These are phyloP conservation scores for Talaromyces sp. DNA, from an alignment of 2,329 filamentous ascomycete genomes.

Conservation along the genomic window DNA sequence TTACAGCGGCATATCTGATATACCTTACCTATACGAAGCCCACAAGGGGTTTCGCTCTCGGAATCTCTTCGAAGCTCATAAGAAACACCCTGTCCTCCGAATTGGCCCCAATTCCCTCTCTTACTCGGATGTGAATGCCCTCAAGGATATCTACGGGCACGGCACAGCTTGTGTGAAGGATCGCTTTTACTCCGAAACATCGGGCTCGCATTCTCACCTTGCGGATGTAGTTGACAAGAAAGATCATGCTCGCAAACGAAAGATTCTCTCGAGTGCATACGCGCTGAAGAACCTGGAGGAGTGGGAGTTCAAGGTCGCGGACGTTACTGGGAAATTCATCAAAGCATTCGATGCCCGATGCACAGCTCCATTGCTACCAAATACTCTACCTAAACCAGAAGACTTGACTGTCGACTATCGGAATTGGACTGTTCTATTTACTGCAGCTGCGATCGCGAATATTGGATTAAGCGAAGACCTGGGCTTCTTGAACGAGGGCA, in stretches of 20 bases:
- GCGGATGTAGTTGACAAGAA: constrained; percentile 44
- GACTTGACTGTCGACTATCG: constrained; percentile 40
- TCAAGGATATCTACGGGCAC: constrained; percentile 45
- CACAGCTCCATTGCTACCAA: constrained; percentile 20
- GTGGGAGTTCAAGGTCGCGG: constrained; percentile 47
- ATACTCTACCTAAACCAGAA: constrained; percentile 8
- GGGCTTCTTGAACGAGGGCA: constrained; percentile 40
- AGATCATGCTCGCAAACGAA: constrained; percentile 44
- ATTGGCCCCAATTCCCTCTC: constrained; percentile 23
- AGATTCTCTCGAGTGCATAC: constrained; percentile 42
- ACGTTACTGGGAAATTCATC: constrained; percentile 37
- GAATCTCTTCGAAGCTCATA: constrained; percentile 23
- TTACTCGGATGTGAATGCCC: constrained; percentile 15
- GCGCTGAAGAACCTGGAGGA: constrained; percentile 44
- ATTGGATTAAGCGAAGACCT: constrained; percentile 43
- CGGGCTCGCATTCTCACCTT: constrained; percentile 38
- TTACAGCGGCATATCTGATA: constrained; percentile 15
- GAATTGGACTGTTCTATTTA: constrained; percentile 42
- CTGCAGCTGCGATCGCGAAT: constrained; percentile 43
- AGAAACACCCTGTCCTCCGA: constrained; percentile 22
- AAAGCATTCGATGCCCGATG: constrained; percentile 39
- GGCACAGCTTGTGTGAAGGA: constrained; percentile 40
- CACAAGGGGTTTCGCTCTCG: constrained; percentile 26
- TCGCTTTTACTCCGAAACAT: constrained; percentile 31
- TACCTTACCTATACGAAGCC: constrained; percentile 22